These are phyloP conservation scores for Cordyceps farinosa DNA, from an alignment of 2,329 filamentous ascomycete species.

Conservation along the genomic window DNA sequence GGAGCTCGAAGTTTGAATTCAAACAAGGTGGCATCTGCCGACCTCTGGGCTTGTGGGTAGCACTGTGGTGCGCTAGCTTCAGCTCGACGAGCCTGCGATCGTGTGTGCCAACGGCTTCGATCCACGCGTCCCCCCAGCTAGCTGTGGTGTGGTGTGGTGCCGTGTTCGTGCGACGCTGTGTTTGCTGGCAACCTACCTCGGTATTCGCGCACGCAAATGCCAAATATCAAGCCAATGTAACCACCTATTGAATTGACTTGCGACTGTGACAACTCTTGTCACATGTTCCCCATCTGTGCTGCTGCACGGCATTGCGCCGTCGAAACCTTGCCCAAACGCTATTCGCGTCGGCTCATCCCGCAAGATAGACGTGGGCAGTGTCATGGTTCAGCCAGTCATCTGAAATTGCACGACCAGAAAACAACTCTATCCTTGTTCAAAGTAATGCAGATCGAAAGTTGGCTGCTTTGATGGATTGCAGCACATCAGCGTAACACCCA, in stretches of 20 bases:
- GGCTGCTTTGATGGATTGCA: not conserved
- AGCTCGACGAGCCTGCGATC: not conserved
- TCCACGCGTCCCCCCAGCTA: not conserved
- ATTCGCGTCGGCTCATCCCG: not conserved
- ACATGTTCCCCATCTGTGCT: not conserved
- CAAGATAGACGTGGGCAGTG: not conserved
- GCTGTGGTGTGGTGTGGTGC: not conserved
- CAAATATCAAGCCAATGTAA: not conserved
- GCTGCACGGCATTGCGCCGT: not conserved
- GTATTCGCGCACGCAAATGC: not conserved
- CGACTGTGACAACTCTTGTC: not conserved
- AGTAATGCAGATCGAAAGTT: not conserved
- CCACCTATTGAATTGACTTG: not conserved
- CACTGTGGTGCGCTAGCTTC: too few species aligned
- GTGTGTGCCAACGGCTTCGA: not conserved
- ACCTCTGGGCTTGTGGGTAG: not conserved
- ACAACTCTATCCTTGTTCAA: not conserved
- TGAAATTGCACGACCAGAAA: not conserved
- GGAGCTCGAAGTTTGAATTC: not conserved
- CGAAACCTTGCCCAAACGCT: slow-evolving; percentile 12
- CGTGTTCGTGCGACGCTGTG: too few species aligned
- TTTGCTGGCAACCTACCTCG: not conserved
- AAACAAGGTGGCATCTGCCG: not conserved
- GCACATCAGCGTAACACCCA: not conserved
- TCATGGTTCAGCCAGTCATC: not conserved